Evolutionary conservation across 1,284 basidiomycete species (phyloP).

Genomic region (Afroboletus lepidellus): DNA sequence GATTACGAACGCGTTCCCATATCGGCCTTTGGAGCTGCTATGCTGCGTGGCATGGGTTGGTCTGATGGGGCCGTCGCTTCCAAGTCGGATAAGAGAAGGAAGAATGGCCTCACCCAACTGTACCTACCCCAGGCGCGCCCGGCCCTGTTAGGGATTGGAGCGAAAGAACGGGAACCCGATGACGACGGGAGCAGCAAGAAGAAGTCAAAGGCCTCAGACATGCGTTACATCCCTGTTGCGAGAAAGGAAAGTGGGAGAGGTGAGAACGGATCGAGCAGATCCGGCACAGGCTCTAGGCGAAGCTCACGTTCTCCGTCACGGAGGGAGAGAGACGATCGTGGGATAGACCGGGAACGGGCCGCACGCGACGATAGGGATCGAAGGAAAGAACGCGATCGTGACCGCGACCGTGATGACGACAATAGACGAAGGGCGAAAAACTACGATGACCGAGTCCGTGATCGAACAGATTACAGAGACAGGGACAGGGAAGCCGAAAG

Average conservation of each 20-base stretch:
- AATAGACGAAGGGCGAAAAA: slow-evolving; percentile 12
- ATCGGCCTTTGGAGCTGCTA: slow-evolving; percentile 89
- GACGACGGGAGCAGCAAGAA: slow-evolving; percentile 59
- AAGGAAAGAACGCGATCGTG: slow-evolving; percentile 29
- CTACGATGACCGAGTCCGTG: slow-evolving; percentile 16
- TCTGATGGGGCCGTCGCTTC: slow-evolving; percentile 77
- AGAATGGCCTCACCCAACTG: slow-evolving; percentile 63
- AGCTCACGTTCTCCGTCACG: slow-evolving; percentile 30
- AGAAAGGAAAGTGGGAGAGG: slow-evolving; percentile 49
- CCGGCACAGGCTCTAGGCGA: slow-evolving; percentile 27
- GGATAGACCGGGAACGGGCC: slow-evolving; percentile 6
- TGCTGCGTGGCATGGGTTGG: slow-evolving; percentile 98
- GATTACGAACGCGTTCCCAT: slow-evolving; percentile 93
- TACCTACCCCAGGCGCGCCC: slow-evolving; percentile 82
- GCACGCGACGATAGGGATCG: slow-evolving; percentile 27
- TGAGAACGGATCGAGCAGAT: slow-evolving; percentile 24
- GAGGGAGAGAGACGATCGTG: slow-evolving; percentile 14
- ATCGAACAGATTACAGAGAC: slow-evolving; percentile 21
- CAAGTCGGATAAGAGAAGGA: slow-evolving; percentile 42
- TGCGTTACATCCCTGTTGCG: slow-evolving; percentile 74
- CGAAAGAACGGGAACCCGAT: slow-evolving; percentile 74
- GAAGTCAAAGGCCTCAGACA: slow-evolving; percentile 48
- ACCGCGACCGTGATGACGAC: slow-evolving; percentile 14
- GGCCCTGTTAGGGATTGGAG: slow-evolving; percentile 85
- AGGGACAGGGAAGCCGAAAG: slow-evolving; percentile 21